These are phyloP conservation scores for Linum trigynum DNA, from an alignment of 345 rosid species.

Conservation along the genomic window DNA sequence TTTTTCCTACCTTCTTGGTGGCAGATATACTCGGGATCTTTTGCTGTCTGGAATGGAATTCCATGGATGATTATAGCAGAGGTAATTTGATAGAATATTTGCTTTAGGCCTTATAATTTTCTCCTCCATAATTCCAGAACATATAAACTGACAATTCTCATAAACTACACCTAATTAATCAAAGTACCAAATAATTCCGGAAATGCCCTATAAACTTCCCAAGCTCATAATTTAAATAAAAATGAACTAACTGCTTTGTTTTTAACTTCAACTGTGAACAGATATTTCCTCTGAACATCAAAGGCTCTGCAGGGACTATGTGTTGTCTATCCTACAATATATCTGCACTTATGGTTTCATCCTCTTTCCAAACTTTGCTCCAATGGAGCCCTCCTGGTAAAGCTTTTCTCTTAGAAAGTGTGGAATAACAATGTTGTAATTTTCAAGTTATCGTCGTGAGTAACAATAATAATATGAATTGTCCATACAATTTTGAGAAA, in stretches of 20 bases:
- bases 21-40: not conserved
- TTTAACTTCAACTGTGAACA: not conserved
- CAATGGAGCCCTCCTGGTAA: not conserved
- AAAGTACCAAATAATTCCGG: too few relatives aligned
- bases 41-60: not conserved
- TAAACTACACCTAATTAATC: too few relatives aligned
- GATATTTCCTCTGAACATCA: not conserved
- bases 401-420: not conserved
- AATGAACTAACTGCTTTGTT: too few relatives aligned
- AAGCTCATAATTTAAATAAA: too few relatives aligned
- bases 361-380: not conserved
- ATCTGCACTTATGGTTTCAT: not conserved
- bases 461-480: too few relatives aligned
- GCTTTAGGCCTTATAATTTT: too few relatives aligned
- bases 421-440: too few relatives aligned
- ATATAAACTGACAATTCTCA: too few relatives aligned
- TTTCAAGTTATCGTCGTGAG: too few relatives aligned
- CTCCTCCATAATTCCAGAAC: too few relatives aligned
- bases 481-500: conserved; percentile 31
- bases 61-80: conserved; percentile 2
- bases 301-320: not conserved
- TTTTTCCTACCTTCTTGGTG: too few relatives aligned
- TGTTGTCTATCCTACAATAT: not conserved
- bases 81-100: not conserved
- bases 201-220: too few relatives aligned